phyloP scores from a whole-genome alignment of 2,329 filamentous ascomycete genomes.

The Aspergillus sp. region DNA sequence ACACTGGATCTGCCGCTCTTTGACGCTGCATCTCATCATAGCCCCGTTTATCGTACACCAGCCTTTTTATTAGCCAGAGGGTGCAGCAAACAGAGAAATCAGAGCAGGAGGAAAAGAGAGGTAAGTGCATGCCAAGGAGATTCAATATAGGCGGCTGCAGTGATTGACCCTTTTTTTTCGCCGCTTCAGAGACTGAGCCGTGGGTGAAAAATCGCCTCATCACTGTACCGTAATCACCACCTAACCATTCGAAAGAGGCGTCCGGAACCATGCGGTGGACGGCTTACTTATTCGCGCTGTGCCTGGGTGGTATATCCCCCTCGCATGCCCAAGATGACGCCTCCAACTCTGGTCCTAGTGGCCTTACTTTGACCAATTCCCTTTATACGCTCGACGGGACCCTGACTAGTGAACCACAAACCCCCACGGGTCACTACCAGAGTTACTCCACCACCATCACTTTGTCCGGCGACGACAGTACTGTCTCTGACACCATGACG shows the following conservation, averaged over 20 bases:
- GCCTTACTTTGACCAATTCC: constrained; percentile 4
- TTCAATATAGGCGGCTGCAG: no score
- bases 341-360: no score
- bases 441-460: constrained; percentile 31
- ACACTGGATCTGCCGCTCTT: no score
- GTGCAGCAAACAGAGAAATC: no score
- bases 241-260: not conserved
- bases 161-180: no score
- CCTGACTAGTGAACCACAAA: constrained; percentile 17
- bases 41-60: no score
- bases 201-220: not conserved
- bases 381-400: constrained; percentile 16
- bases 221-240: not conserved
- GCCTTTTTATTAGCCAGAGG: no score
- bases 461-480: constrained; percentile 11
- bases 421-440: constrained; percentile 34
- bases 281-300: not conserved
- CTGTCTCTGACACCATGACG: constrained; percentile 17
- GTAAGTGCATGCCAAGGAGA: no score
- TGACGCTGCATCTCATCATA: no score
- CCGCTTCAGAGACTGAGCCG: no score
- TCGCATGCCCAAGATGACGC: not conserved
- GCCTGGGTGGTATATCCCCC: not conserved
- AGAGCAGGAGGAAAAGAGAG: no score
- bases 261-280: constrained; percentile 1